Evolutionary conservation across 1,284 basidiomycete species (phyloP).

Genomic region (Porodaedalea pini): DNA sequence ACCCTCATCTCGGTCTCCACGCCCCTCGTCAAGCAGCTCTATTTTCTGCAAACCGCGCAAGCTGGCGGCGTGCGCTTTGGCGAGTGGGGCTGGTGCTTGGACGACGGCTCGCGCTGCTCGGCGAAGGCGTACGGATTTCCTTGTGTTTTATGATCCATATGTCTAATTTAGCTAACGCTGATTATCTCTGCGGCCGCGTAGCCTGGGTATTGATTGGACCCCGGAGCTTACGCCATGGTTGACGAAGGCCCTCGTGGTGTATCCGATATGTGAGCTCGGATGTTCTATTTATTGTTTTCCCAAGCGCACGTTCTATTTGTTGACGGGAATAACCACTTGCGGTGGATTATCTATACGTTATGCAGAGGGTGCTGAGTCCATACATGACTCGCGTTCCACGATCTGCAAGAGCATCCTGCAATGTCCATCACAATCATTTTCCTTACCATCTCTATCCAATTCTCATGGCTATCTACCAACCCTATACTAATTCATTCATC

Average conservation of each 20-base stretch:
- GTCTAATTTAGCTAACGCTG: neutral
- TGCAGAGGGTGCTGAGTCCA: too few relatives aligned
- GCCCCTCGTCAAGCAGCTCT: slow-evolving; percentile 30
- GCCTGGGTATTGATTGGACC: slow-evolving; percentile 28
- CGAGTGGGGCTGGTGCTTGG: slow-evolving; percentile 30
- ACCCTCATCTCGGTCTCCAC: slow-evolving; percentile 31
- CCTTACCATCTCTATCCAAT: neutral
- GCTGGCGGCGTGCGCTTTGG: slow-evolving; percentile 30
- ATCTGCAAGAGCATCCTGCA: too few relatives aligned
- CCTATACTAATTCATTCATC: neutral
- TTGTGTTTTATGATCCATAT: neutral
- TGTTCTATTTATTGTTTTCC: neutral
- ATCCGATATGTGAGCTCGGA: slow-evolving; percentile 28
- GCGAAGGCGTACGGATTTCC: slow-evolving; percentile 24
- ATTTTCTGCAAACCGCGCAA: slow-evolving; percentile 28
- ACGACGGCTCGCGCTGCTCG: slow-evolving; percentile 23
- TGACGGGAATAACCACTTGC: too few relatives aligned
- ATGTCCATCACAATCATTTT: neutral
- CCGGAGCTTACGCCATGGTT: slow-evolving; percentile 27
- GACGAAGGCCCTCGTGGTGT: slow-evolving; percentile 28
- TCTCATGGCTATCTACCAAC: neutral
- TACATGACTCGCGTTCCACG: too few relatives aligned
- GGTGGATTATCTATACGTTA: too few relatives aligned
- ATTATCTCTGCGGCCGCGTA: slow-evolving; percentile 7
- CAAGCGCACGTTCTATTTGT: neutral